Base-by-base conservation (phyloP, 805 yeast genomes). In the Metschnikowia anglica region DNA sequence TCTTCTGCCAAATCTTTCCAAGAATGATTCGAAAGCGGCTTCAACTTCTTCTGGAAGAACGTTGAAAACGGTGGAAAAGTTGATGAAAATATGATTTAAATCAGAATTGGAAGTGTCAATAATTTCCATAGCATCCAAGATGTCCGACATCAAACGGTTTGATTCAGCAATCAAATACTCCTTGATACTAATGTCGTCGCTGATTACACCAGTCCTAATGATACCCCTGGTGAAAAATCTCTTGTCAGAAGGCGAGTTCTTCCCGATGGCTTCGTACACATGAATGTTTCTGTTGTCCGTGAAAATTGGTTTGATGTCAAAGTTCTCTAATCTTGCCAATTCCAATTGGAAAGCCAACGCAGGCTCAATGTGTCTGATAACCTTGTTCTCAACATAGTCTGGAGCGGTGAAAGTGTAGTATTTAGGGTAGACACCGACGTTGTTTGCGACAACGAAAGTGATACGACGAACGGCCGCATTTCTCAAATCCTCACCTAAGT, bases 341-440 rank as follows among this genome's bases (percentile, higher is more conserved):
- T 93, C 99, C 54, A 93, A 78, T 73, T 93, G 99, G 85, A 82
- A 93, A 39, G 99, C 98, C 58, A 91, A 76, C 31, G 98, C 97
- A 18, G 99, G 99, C 68, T 93, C 98, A 55, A 93, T 89, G 64
- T 93, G 97, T 73, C 99, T 89, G 63, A 93, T 86, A 16, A 90
- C 90, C 68, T 83, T 81, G 71, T 93, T 96, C 71, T 93, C 99
- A 26, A 56, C 59, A 62, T 85, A 93, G 27, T 76, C 76, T 39
- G 95, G 95, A 48, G 91, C 96, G 59, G 86, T 87, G 79, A 88
- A 93, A 28, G 98, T 93, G 73, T 83, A 93, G 74, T 91, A 93
- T 66, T 85, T 87, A 56, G 99, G 99, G 67, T 91, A 90, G 37
- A 85, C 64, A 51, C 98, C 98, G 57, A 81, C 81, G 41, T 75